Evolutionary conservation across 768 basidiomycete species (phyloP).

Genomic region (Cyclocybe cylindracea): DNA sequence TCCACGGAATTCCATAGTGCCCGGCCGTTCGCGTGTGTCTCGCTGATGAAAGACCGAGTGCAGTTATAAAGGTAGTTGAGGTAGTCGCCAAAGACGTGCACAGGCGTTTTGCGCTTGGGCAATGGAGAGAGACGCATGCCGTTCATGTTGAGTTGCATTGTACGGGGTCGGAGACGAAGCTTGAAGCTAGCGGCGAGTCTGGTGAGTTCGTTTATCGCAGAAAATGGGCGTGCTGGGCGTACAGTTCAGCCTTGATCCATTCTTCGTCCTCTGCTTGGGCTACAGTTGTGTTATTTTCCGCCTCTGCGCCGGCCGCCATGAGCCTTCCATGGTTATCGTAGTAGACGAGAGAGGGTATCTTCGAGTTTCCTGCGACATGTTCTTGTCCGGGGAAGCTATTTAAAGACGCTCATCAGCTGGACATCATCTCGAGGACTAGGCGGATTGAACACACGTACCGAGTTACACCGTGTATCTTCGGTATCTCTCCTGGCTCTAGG

Average conservation of each 20-base stretch:
- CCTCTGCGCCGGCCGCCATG: conserved; percentile 77
- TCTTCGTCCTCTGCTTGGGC: conserved; percentile 75
- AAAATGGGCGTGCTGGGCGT: conserved; percentile 25
- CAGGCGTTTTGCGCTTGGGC: conserved; percentile 65
- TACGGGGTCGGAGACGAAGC: conserved; percentile 71
- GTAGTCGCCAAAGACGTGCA: conserved; percentile 81
- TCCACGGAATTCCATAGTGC: conserved; percentile 73
- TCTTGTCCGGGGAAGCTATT: conserved; percentile 81
- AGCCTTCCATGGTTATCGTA: conserved; percentile 68
- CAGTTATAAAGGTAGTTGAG: conserved; percentile 73
- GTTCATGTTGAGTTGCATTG: conserved; percentile 83
- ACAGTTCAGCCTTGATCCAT: conserved; percentile 80
- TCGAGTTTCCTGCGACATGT: conserved; percentile 82
- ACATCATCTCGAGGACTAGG: neutral
- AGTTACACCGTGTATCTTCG: conserved; percentile 80
- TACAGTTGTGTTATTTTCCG: conserved; percentile 56
- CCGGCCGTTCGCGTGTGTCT: conserved; percentile 80
- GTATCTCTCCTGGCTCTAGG: conserved; percentile 78
- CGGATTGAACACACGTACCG: conserved; percentile 42
- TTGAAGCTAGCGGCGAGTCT: conserved; percentile 57
- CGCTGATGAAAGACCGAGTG: conserved; percentile 73
- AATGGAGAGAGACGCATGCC: conserved; percentile 75
- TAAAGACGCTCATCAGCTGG: conserved; percentile 12
- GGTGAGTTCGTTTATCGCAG: conserved; percentile 1
- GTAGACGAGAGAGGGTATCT: conserved; percentile 78